Evolutionary conservation across 2,329 filamentous ascomycete species (phyloP).

Genomic region (Exophiala sideris): DNA sequence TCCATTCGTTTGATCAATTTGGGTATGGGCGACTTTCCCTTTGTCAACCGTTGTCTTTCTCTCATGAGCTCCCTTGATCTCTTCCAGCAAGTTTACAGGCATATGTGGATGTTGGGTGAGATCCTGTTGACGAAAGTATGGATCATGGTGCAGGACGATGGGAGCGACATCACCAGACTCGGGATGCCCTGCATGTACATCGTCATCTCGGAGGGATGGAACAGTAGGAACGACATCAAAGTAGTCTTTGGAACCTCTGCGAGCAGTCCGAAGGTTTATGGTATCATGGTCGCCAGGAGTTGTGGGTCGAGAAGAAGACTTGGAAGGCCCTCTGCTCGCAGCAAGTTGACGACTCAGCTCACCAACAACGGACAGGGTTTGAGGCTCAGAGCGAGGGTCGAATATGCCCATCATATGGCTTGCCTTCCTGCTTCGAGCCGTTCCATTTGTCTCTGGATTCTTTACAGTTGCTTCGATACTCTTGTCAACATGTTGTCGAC

Average conservation of each 20-base stretch:
- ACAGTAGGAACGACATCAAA: not conserved
- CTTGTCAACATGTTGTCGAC: slow-evolving; percentile 53
- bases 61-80: slow-evolving; percentile 39
- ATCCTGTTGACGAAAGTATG: slow-evolving; percentile 31
- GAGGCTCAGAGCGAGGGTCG: slow-evolving; percentile 36
- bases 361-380: slow-evolving; percentile 1
- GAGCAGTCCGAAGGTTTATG: not conserved
- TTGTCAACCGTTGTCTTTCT: not conserved
- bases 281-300: slow-evolving; percentile 12
- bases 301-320: slow-evolving; percentile 13
- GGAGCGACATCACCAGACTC: slow-evolving; percentile 5
- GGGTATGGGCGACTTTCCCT: not conserved
- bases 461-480: slow-evolving; percentile 62
- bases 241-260: slow-evolving; percentile 8
- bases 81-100: slow-evolving; percentile 52
- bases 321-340: slow-evolving; percentile 2
- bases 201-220: not conserved
- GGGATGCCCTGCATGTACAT: not conserved
- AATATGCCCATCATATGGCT: slow-evolving; percentile 65
- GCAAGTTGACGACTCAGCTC: slow-evolving; percentile 5
- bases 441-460: slow-evolving; percentile 52
- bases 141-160: slow-evolving; percentile 27
- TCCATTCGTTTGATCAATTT: not conserved
- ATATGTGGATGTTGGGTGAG: slow-evolving; percentile 35
- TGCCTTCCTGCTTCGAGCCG: slow-evolving; percentile 62